Evolutionary conservation across 768 basidiomycete species (phyloP), one percentile per base, ranked within the genome.

Genomic region (Russula emetica): DNA sequence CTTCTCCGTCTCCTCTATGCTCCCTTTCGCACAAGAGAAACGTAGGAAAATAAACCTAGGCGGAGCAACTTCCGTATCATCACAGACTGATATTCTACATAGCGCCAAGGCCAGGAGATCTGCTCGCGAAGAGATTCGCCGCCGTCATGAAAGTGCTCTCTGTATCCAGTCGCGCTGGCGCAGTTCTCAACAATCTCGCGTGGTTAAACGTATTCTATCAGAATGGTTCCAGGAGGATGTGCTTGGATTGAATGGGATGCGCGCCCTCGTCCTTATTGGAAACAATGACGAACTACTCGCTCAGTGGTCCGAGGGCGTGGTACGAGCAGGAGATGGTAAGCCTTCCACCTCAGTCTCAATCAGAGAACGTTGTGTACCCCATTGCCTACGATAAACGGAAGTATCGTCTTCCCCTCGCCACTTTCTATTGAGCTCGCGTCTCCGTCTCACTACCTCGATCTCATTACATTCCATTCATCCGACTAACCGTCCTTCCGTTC

Each of bases 41-140:
- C 73, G 76, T 53, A 79, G 83, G 60, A 81, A 86, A 50, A 92
- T 92, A 67, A 92, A 92, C 71, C 80, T 92, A 22, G 91, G 91
- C 18, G 91, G 91, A 2, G 73, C 81, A 1, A 80, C 78, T 0
- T 72, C 80, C 22, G 79, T 78, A 2, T 70, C 83, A 7, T 80
- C 83, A 0, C 81, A 85, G 47, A 74, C 79, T 16, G 75, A 81
- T 40, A 81, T 93, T 70, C 76, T 92, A 54, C 79, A 82, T 68
- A 78, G 82, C 58, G 90, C 86, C 22, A 86, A 83, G 68, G 79
- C 80, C 22, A 80, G 81, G 58, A 77, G 90, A 38, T 74, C 77
- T 36, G 84, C 88, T 69, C 79, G 90, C 34, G 75, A 79, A 32
- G 81, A 83, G 57, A 75, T 76, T 24, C 83, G 85, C 65, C 78